Evolutionary conservation across 2,329 filamentous ascomycete genomes (phyloP), one percentile per base, ranked within the genome.

Genomic region (Cordyceps fumosorosea): DNA sequence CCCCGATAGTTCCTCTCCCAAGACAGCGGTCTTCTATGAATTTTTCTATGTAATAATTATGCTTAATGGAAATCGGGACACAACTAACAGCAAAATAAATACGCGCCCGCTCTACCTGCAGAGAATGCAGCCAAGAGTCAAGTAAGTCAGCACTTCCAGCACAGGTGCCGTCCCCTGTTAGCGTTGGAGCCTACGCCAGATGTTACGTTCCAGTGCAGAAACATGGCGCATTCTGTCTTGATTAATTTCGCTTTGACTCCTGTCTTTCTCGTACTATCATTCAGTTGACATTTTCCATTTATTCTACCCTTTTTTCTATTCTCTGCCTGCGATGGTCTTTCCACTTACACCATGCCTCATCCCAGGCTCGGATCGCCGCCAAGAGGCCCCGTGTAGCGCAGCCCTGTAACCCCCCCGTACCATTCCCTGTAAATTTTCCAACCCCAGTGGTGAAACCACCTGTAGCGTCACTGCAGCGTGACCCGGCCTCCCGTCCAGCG

Each of bases 191-290:
- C 47, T 18, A 32, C 56, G 48, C 50, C 57, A 44, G 40, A 60
- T 53, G 57, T 54, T 60, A 60, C 57, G 57, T 60, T 60, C 57
- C 57, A 60, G 11, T 37, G 57, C 57, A 60, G 57, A 45, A 26
- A 51, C 45, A 59, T 52, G 47, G 37, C 47, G 47, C 34, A 32
- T 10, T 53, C n/a, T 26, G 45, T 22, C 45, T 50, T 18, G 12
- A 50, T 29, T 50, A 7, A 29, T 29, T 50, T 50, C 47, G 24
- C 12, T 29, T 12, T n/a, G 11, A 22, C n/a, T 22, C 16, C n/a
- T 47, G 6, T 47, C n/a, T 4, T 22, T 20, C 20, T 47, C 20
- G 10, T n/a, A 11, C 44, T 44, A 16, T 11, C 29, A 32, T 32
- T 32, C 8, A 10, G 10, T 37, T 37, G 5, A 37, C 34, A 37